A percentile compares a stretch with the other conserved stretches of the same genome.
Conservation (phyloP, 2,329 filamentous ascomycete species). For the Exophiala mesophila region DNA sequence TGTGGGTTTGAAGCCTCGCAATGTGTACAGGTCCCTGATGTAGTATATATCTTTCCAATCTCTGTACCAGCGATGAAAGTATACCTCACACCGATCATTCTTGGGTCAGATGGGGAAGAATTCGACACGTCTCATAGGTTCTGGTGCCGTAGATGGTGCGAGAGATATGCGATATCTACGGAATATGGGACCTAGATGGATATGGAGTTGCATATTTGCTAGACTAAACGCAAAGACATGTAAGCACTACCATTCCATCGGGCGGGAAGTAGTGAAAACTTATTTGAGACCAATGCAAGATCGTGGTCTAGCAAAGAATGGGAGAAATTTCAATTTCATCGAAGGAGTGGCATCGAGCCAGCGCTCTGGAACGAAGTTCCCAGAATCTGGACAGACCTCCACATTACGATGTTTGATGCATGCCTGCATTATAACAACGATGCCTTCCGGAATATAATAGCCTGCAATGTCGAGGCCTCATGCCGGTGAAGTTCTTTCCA, state of each 20-base stretch:
- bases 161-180: neutral
- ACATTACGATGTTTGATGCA: slow-evolving; percentile 34
- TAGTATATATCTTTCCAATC: too few relatives aligned
- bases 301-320: slow-evolving; percentile 5
- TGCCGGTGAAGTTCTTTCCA: slow-evolving; percentile 49
- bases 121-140: slow-evolving; percentile 31
- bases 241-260: neutral
- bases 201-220: slow-evolving; percentile 7
- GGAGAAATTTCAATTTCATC: slow-evolving; percentile 7
- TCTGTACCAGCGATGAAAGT: too few relatives aligned
- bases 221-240: slow-evolving; percentile 2
- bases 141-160: slow-evolving; percentile 2
- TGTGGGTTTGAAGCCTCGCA: too few relatives aligned
- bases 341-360: slow-evolving; percentile 24
- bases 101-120: slow-evolving; percentile 32
- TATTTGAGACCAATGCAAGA: slow-evolving; percentile 7
- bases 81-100: slow-evolving; percentile 25
- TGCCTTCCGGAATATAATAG: slow-evolving; percentile 32
- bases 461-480: slow-evolving; percentile 40
- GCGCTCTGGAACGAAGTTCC: slow-evolving; percentile 28
- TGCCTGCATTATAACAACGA: slow-evolving; percentile 37
- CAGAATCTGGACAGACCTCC: slow-evolving; percentile 27
- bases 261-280: neutral
- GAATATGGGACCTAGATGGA: slow-evolving; percentile 6
- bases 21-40: too few relatives aligned